Conservation (phyloP, 768 basidiomycete species). For the Cystofilobasidium macerans region DNA sequence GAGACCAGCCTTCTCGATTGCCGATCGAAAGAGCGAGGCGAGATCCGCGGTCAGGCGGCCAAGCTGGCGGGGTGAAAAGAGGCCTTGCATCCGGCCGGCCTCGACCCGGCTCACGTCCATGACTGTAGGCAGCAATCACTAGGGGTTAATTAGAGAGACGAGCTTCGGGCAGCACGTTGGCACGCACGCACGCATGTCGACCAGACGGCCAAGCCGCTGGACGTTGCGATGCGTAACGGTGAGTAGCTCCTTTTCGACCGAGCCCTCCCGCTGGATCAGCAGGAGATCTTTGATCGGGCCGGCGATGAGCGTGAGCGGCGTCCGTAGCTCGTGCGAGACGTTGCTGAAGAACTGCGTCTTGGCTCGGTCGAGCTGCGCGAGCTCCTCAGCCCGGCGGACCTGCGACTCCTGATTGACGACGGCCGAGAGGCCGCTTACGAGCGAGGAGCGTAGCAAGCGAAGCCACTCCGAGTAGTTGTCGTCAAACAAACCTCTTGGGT, state of each 20-base stretch:
- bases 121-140: not conserved
- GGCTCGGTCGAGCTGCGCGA: slow-evolving; percentile 33
- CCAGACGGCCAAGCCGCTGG: slow-evolving; percentile 37
- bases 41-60: slow-evolving; percentile 38
- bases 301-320: slow-evolving; percentile 34
- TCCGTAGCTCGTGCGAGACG: slow-evolving; percentile 28
- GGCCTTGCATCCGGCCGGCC: slow-evolving; percentile 36
- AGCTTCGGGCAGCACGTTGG: not conserved
- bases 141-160: not conserved
- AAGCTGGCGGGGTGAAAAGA: slow-evolving; percentile 37
- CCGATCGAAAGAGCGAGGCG: slow-evolving; percentile 37
- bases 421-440: slow-evolving; percentile 29
- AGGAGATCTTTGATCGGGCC: slow-evolving; percentile 27
- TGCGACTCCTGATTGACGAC: slow-evolving; percentile 32
- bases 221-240: slow-evolving; percentile 36
- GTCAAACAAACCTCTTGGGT: slow-evolving; percentile 32
- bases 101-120: slow-evolving; percentile 37
- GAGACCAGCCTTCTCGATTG: slow-evolving; percentile 37
- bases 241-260: slow-evolving; percentile 28
- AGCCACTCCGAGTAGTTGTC: slow-evolving; percentile 32
- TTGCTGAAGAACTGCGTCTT: slow-evolving; percentile 33
- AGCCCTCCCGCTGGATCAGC: not conserved
- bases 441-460: slow-evolving; percentile 27
- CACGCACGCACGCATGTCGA: slow-evolving; percentile 31
- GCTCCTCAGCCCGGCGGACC: slow-evolving; percentile 30